Base-by-base conservation (phyloP, 2,329 filamentous ascomycete genomes). In the Verticillium klebahnii region DNA sequence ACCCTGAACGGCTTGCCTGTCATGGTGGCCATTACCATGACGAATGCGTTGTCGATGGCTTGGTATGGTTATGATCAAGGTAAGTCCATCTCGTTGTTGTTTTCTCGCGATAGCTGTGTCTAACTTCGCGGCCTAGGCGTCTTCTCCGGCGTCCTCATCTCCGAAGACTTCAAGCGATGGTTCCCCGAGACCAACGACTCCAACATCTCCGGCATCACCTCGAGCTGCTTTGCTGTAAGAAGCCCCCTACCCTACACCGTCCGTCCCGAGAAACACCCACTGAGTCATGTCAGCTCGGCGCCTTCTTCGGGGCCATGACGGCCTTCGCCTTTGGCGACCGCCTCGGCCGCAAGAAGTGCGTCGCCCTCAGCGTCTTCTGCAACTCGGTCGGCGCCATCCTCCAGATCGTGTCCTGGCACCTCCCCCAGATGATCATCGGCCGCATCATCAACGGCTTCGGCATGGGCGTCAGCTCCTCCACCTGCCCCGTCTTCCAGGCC, bases 211-310 rank as follows among this genome's bases (percentile, higher is more conserved):
- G 78, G 78, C 7, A 78, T 79, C 57, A 76, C 74, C 1, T 78
- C 77, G 1, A 78, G 76, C 60, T 78, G 75, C 61, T 80, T 80
- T 61, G 73, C 77, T 23, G 76, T 78, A 64, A 64, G 77, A 65
- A 29, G 29, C 29, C 29, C 7, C 15, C 23, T 19, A n/a, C 25
- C 17, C 23, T 50, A 12, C 7, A 36, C 17, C 7, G 1, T 14
- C 12, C 36, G 2, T 8, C 17, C 32, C 11, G 31, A 36, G 29
- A 32, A 57, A n/a, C 23, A 23, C 14, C 14, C 34, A 14, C 56
- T 57, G 15, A 58, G 23, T n/a, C 17, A 7, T 9, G 15, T 25
- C 34, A 73, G 71, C 68, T 73, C 3, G 72, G 73, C 14, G 72
- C 72, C 9, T 74, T 74, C 60, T 71, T 70, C 50, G 73, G 73